Evolutionary conservation across 1,139 yeast genomes (phyloP), one percentile per base, ranked within the genome.

Genomic region (Lizanozyma gosingica): DNA sequence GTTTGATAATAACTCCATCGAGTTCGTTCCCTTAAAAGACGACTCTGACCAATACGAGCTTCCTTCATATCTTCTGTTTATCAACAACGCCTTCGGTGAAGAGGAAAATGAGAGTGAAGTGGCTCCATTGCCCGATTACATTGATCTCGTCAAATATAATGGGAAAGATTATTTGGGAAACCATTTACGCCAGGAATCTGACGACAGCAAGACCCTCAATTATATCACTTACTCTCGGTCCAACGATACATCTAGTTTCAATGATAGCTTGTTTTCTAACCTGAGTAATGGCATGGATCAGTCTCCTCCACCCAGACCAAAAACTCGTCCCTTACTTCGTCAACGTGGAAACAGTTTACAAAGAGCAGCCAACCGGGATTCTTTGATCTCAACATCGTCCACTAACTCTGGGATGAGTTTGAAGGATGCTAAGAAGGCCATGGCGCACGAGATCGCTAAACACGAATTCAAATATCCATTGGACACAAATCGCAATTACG

Each of bases 381-480:
- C 67, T 38, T 53, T 52, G 18, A 62, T 56, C 41, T 62, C 66
- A 4, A 45, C 41, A 2, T 45, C 49, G 17, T 38, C 42, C 18
- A 47, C 50, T 33, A 34, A 40, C 16, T 40, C 33, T 3, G 57
- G 54, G 14, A 37, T 45, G 35, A 47, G 57, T 38, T 50, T 55
- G 35, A 46, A 47, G 15, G 50, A 50, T 2, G 50, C 52, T 17
- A 53, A 52, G 18, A 18, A 35, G 9, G 29, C 29, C 11, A 22
- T 22, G 29, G 11, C 29, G 11, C 29, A 6, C 11, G 29, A 22
- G 11, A 22, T 22, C 11, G 29, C 29, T 11, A 22, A 22, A 22
- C 29, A 22, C 9, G 29, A 22, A 22, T 22, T 22, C 29, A 22
- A 6, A 22, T 22, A 22, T 22, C 29, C 29, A 22, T 22, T 22